These are phyloP conservation scores for Coemansia interrupta DNA, from an alignment of 192 early-diverging fungal species.

Conservation along the genomic window DNA sequence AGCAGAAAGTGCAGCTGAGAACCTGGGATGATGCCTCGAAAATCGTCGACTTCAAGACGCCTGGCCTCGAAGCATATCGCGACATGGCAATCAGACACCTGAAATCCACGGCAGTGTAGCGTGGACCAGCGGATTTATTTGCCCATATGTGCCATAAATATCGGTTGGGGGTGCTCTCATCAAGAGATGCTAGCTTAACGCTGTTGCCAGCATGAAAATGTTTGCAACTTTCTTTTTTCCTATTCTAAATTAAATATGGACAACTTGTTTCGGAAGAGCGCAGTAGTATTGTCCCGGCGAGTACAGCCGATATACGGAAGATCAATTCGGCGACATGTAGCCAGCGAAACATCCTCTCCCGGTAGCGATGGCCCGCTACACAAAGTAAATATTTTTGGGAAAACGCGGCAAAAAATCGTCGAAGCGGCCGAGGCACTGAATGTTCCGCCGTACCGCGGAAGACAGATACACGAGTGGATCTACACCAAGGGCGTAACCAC, in stretches of 20 bases:
- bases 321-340: background rate
- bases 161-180: no score
- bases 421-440: conserved; percentile 7
- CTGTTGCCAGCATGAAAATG: no score
- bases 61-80: conserved; percentile 48
- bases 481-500: conserved; percentile 54
- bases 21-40: conserved; percentile 58
- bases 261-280: no score
- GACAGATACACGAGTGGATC: conserved; percentile 42
- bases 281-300: no score
- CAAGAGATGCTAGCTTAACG: no score
- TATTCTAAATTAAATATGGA: no score
- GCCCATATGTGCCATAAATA: no score
- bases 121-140: background rate
- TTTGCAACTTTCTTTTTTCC: no score
- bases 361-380: no score
- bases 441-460: conserved; percentile 25
- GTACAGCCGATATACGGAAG: background rate
- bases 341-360: background rate
- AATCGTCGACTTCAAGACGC: conserved; percentile 39
- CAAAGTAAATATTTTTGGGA: conserved; percentile 31
- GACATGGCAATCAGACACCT: conserved; percentile 45
- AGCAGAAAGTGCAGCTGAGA: conserved; percentile 55
- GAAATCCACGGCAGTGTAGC: background rate
- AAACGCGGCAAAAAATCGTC: conserved; percentile 15